Evolutionary conservation across 371 early-diverging fungal genomes (phyloP).

Genomic region (Sporodiniella umbellata): DNA sequence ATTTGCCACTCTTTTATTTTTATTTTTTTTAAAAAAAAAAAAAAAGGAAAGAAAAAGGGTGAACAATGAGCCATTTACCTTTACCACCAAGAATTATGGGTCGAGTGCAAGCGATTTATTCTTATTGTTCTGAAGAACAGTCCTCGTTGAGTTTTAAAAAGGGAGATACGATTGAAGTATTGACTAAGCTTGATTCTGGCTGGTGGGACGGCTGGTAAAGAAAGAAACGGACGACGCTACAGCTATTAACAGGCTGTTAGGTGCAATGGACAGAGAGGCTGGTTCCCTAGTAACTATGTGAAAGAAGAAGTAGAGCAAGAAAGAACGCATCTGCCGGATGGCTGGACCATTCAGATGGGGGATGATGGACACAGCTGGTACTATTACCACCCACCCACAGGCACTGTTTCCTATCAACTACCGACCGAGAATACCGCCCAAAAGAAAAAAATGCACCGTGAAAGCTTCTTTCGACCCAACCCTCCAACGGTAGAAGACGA

Average conservation of each 20-base stretch:
- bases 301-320: slow-evolving; percentile 39
- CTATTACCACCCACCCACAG: slow-evolving; percentile 36
- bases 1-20: too few species aligned
- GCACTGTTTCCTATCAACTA: slow-evolving; percentile 29
- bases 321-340: slow-evolving; percentile 29
- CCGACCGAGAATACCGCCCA: slow-evolving; percentile 7
- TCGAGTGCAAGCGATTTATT: slow-evolving; percentile 66
- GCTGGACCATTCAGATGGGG: slow-evolving; percentile 37
- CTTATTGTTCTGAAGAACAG: slow-evolving; percentile 68
- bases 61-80: slow-evolving; percentile 18
- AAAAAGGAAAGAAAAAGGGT: too few species aligned
- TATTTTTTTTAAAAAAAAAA: too few species aligned
- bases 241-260: slow-evolving; percentile 4
- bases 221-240: not conserved
- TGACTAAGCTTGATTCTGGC: slow-evolving; percentile 78
- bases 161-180: slow-evolving; percentile 81
- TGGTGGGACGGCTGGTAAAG: slow-evolving; percentile 87
- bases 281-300: slow-evolving; percentile 86
- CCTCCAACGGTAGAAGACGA: not conserved
- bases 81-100: slow-evolving; percentile 26
- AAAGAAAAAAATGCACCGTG: slow-evolving; percentile 1
- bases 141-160: slow-evolving; percentile 71
- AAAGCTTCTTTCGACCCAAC: not conserved
- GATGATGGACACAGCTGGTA: slow-evolving; percentile 38
- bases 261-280: slow-evolving; percentile 59